phyloP scores from a whole-genome alignment of 148 eudicot genomes.

The Silene latifolia region DNA sequence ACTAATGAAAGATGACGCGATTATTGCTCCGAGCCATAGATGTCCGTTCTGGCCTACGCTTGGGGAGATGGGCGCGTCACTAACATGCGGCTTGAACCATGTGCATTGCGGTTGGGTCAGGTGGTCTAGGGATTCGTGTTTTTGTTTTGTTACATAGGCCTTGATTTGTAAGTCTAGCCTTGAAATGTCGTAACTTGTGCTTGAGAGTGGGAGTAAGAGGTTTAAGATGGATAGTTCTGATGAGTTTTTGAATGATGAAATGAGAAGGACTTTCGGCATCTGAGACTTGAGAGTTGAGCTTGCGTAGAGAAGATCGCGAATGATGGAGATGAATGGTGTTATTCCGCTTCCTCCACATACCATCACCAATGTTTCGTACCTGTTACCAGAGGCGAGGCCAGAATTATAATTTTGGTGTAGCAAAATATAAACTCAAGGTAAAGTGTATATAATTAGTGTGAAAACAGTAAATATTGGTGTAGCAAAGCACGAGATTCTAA shows the following conservation, averaged over 20 bases:
- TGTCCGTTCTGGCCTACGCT: constrained; percentile 60
- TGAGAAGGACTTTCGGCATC: constrained; percentile 56
- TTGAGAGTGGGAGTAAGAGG: constrained; percentile 62
- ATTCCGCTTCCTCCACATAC: constrained; percentile 96
- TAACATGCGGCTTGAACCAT: constrained; percentile 54
- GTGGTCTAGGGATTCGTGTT: constrained; percentile 27
- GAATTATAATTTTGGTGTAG: too few relatives aligned
- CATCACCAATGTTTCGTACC: constrained; percentile 79
- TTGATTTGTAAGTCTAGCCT: constrained; percentile 55
- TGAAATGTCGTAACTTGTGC: constrained; percentile 29
- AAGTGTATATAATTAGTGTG: too few relatives aligned
- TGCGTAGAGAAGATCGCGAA: constrained; percentile 54
- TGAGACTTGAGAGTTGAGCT: constrained; percentile 37
- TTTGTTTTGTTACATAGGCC: constrained; percentile 77
- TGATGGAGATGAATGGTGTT: constrained; percentile 79
- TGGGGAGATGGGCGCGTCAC: constrained; percentile 59
- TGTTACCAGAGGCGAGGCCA: too few relatives aligned
- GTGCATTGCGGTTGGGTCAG: constrained; percentile 29
- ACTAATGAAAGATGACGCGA: constrained; percentile 59
- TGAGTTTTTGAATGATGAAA: constrained; percentile 57
- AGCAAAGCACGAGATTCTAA: too few relatives aligned
- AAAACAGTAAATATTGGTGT: too few relatives aligned
- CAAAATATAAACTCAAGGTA: too few relatives aligned
- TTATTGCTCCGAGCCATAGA: constrained; percentile 76
- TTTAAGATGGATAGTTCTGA: constrained; percentile 61